Percentiles rank a stretch among this genome's conserved stretches.
These are phyloP conservation scores for Allantophomopsis cytisporea DNA, from an alignment of 2,329 filamentous ascomycete species.

Conservation along the genomic window DNA sequence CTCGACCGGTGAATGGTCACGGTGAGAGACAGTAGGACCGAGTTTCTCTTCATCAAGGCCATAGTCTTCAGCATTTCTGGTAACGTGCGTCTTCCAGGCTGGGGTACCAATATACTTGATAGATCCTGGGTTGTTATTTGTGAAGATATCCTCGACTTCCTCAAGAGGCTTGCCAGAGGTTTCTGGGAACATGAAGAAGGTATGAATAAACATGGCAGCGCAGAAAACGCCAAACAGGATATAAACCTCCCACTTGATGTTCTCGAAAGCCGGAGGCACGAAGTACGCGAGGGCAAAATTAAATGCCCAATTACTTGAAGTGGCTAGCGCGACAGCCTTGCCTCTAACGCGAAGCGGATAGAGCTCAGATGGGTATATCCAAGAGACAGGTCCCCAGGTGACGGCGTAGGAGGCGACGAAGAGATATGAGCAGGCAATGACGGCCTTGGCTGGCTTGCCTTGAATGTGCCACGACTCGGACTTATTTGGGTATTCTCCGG, in stretches of 20 bases:
- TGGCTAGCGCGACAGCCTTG: conserved; percentile 37
- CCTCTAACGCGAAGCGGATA: conserved; percentile 33
- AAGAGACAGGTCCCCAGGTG: conserved; percentile 29
- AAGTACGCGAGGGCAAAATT: conserved; percentile 35
- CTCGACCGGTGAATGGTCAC: no score
- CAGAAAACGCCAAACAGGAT: conserved; percentile 38
- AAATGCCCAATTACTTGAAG: conserved; percentile 35
- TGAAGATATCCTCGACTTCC: conserved; percentile 35
- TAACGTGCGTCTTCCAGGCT: conserved; percentile 8
- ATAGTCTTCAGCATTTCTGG: conserved; percentile 1
- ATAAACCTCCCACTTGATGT: conserved; percentile 36
- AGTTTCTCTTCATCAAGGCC: conserved; percentile 2
- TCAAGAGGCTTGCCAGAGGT: conserved; percentile 40
- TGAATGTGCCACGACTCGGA: conserved; percentile 32
- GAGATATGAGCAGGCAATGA: conserved; percentile 53
- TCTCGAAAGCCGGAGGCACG: conserved; percentile 28
- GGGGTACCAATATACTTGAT: conserved; percentile 2
- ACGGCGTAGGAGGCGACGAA: conserved; percentile 40
- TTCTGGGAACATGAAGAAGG: conserved; percentile 42
- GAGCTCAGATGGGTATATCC: conserved; percentile 32
- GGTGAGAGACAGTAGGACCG: background rate
- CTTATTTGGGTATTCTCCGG: conserved; percentile 21
- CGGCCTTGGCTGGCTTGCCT: conserved; percentile 35
- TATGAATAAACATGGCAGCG: conserved; percentile 32
- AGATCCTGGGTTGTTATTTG: conserved; percentile 7